A percentile compares a stretch with the other conserved stretches of the same genome.
These are phyloP conservation scores for Ceraceosorus guamensis DNA, from an alignment of 1,284 basidiomycete genomes.

Conservation along the genomic window DNA sequence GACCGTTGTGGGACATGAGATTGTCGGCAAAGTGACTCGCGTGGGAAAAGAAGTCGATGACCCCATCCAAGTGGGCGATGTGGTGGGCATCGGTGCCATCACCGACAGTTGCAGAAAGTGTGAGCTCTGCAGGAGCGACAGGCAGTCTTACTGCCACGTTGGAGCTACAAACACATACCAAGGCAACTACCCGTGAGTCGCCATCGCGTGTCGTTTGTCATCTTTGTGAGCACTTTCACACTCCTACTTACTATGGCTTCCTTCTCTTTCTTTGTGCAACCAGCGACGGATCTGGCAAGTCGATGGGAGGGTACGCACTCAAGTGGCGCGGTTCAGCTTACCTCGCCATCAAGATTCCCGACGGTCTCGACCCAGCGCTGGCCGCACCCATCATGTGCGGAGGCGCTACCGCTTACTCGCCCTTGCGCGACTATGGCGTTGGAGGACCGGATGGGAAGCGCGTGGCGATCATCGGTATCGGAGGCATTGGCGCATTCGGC, in stretches of 20 bases:
- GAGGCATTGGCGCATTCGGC: conserved; percentile 40
- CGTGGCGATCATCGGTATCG: conserved; percentile 39
- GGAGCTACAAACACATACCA: conserved; percentile 48
- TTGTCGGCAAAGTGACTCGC: conserved; percentile 55
- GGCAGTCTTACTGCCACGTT: conserved; percentile 38
- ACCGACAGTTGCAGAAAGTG: conserved; percentile 57
- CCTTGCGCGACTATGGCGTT: conserved; percentile 36
- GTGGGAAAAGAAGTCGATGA: conserved; percentile 51
- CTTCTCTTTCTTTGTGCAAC: too few relatives aligned
- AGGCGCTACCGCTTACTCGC: conserved; percentile 42
- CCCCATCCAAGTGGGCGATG: conserved; percentile 58
- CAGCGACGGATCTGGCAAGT: conserved; percentile 49
- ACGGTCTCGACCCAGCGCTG: conserved; percentile 27
- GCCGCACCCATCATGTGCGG: conserved; percentile 45
- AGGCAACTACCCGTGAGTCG: conserved; percentile 47
- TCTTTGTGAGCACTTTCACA: too few relatives aligned
- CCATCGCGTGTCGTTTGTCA: background rate
- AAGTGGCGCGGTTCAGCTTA: conserved; percentile 33
- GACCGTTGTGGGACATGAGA: conserved; percentile 55
- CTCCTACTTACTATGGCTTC: too few relatives aligned
- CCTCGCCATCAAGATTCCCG: conserved; percentile 44
- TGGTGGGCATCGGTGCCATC: conserved; percentile 61
- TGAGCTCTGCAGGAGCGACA: conserved; percentile 53
- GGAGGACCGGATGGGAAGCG: conserved; percentile 27
- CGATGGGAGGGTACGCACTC: conserved; percentile 34